These are phyloP conservation scores for Plectranthus barbatus DNA, from an alignment of 257 asterid species.

Conservation along the genomic window DNA sequence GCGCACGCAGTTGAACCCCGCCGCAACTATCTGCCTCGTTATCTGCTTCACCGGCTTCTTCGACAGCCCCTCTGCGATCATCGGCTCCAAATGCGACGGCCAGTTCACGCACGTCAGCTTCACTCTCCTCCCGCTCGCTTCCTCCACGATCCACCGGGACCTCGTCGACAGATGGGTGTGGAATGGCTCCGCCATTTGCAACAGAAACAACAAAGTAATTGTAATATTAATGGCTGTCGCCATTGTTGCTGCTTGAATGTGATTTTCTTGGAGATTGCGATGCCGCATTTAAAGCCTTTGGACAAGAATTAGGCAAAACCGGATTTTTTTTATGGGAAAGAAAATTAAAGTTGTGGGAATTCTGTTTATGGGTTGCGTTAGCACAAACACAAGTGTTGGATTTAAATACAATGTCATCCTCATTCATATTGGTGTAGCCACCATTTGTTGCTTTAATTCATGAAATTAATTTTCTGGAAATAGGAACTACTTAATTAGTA, in stretches of 20 bases:
- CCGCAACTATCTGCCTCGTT: conserved; percentile 7
- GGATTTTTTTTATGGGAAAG: neutral
- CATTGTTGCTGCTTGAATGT: neutral
- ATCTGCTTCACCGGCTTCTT: conserved; percentile 36
- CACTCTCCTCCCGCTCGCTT: conserved; percentile 35
- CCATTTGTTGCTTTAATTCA: too few species aligned
- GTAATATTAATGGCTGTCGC: neutral
- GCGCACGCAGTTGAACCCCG: conserved; percentile 69
- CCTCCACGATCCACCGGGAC: conserved; percentile 51
- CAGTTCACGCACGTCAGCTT: conserved; percentile 51
- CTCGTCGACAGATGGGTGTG: conserved; percentile 35
- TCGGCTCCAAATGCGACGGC: conserved; percentile 51
- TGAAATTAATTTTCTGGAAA: too few species aligned
- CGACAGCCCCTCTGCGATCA: conserved; percentile 57
- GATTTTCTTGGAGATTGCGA: neutral
- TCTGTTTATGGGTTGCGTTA: neutral
- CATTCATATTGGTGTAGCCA: too few species aligned
- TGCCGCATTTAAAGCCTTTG: neutral
- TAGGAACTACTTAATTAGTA: too few species aligned
- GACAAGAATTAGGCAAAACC: neutral
- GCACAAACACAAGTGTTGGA: neutral
- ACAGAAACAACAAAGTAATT: too few species aligned
- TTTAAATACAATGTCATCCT: too few species aligned
- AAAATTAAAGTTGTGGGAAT: neutral
- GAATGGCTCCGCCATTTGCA: neutral